These are phyloP conservation scores for Favolaschia claudopus DNA, from an alignment of 768 basidiomycete species.

Conservation along the genomic window DNA sequence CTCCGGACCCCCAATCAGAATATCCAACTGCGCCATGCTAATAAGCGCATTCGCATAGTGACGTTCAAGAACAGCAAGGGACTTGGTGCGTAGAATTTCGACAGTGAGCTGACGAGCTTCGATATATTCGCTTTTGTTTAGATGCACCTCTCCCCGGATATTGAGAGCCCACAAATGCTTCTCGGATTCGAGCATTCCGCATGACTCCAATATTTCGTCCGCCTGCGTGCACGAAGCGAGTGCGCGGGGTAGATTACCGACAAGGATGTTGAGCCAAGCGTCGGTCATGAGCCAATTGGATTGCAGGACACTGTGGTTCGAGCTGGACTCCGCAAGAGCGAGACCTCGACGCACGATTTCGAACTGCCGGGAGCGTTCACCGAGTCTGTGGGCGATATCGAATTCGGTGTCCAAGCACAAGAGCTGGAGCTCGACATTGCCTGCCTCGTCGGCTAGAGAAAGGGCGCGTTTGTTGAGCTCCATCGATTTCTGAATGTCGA, in stretches of 20 bases:
- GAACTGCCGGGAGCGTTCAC: too few species aligned
- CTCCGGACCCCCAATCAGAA: neutral
- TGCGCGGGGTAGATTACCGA: neutral
- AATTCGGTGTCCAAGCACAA: too few species aligned
- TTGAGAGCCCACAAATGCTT: neutral
- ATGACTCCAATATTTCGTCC: neutral
- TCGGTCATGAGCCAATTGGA: too few species aligned
- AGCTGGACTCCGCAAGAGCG: too few species aligned
- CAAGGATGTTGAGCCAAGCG: neutral
- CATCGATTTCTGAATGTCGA: too few species aligned
- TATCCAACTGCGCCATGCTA: slow-evolving; percentile 2
- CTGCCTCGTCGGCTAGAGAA: too few species aligned
- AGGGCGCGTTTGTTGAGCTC: too few species aligned
- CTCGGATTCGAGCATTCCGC: neutral
- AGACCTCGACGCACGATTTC: too few species aligned
- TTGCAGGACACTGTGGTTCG: too few species aligned
- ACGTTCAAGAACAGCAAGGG: neutral
- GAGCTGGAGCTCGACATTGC: too few species aligned
- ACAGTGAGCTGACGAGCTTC: neutral
- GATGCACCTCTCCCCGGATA: neutral
- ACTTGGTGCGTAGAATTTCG: neutral
- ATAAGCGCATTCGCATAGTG: neutral
- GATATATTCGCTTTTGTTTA: neutral
- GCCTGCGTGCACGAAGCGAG: neutral
- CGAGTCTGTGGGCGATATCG: too few species aligned